phyloP scores from a whole-genome alignment of 2,329 filamentous ascomycete genomes.

The Diaporthe ilicicola region DNA sequence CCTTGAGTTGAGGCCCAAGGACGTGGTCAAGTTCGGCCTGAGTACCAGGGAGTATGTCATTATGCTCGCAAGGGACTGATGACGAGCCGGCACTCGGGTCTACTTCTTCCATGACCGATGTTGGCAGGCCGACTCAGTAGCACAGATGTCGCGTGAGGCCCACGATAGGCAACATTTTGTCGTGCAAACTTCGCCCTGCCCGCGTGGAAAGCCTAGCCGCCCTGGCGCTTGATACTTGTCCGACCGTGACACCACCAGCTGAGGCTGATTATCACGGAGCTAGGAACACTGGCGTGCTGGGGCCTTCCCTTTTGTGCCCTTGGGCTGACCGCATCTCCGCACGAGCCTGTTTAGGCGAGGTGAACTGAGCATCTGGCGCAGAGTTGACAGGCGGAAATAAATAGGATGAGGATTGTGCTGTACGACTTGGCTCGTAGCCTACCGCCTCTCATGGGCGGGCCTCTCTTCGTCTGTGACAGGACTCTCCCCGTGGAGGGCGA shows the following conservation, averaged over 20 bases:
- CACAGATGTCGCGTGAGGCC: not conserved
- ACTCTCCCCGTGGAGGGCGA: not conserved
- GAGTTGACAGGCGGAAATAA: conserved; percentile 17
- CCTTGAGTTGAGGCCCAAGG: conserved; percentile 86
- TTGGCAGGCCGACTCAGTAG: not conserved
- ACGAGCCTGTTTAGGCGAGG: conserved; percentile 2
- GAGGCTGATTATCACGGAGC: conserved; percentile 20
- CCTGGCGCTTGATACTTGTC: not conserved
- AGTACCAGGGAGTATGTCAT: conserved; percentile 95
- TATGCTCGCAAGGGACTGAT: conserved; percentile 71
- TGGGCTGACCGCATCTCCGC: not conserved
- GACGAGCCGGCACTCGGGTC: not conserved
- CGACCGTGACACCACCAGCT: conserved; percentile 2
- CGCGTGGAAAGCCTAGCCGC: not conserved
- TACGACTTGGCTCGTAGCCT: not conserved
- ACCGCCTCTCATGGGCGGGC: not conserved
- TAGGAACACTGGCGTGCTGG: not conserved
- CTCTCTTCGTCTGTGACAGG: conserved; percentile 1
- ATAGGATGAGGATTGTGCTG: not conserved
- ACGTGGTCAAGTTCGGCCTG: conserved; percentile 87
- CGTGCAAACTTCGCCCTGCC: not conserved
- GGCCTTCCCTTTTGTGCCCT: not conserved
- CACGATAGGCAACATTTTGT: not conserved
- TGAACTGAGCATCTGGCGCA: not conserved
- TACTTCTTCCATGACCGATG: not conserved